Base-by-base conservation (phyloP, 2,329 filamentous ascomycete species). In the Diaporthe longicolla region DNA sequence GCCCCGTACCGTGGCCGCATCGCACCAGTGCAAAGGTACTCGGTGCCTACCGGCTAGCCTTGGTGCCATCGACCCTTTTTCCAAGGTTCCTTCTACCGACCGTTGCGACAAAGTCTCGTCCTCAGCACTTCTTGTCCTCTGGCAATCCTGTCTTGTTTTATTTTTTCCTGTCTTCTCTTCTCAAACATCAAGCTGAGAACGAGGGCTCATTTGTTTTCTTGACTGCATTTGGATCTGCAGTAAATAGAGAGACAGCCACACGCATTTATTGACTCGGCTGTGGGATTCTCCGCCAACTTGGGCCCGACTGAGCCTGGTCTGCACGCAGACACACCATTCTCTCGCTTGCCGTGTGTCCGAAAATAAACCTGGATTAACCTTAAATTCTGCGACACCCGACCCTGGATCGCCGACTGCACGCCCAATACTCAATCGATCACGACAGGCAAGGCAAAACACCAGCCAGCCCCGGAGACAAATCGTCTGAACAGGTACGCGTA, bases 351-450 rank as follows among this genome's bases (percentile, higher is more conserved):
- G 63, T 66, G 63, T 66, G 63, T 71, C 69, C 69, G 69, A 71
- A 71, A 71, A 71, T 71, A 71, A 71, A 57, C 37, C 57, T 43
- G 45, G 45, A 63, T 71, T 71, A 71, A 71, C 69, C 69, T 71
- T 71, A 71, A 71, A 71, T 63, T 54, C 48, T 71, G 69, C 69
- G 57, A 71, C 69, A 71, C 69, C 43, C 69, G 69, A 52, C 63
- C 63, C 63, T 66, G 63, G 63, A 66, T 40, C 63, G 63, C 45
- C 63, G 32, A 24, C 63, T 37, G 45, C 19, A 48, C 55, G 19
- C 32, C 55, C n/a, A 24, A n/a, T 9, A 21, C 21, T 26, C n/a
- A n/a, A 24, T 26, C 59, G 24, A 29, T 43, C 19, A 29, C 43
- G 43, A 66, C 61, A 24, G 43, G 26, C 43, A 50, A 35, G 8